A percentile compares a stretch with the other conserved stretches of the same genome.
These are phyloP conservation scores for Malania oleifera DNA, from an alignment of 164 flowering plant genomes.

Conservation along the genomic window DNA sequence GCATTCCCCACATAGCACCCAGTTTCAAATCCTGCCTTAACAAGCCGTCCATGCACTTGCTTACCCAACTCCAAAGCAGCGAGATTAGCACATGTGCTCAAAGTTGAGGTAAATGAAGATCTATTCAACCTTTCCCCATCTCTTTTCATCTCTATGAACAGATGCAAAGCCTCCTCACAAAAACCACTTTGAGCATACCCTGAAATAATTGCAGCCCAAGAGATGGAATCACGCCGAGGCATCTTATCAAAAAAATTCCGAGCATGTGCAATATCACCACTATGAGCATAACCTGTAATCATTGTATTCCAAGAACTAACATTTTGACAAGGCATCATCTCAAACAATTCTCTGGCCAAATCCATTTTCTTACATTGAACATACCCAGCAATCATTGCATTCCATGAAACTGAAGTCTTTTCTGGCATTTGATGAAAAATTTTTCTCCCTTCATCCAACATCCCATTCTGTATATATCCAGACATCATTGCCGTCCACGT, in stretches of 20 bases:
- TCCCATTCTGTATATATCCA: constrained; percentile 76
- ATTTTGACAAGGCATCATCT: constrained; percentile 66
- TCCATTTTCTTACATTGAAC: constrained; percentile 56
- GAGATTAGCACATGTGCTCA: constrained; percentile 77
- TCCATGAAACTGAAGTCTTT: constrained; percentile 77
- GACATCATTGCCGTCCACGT: constrained; percentile 94
- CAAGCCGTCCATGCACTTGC: constrained; percentile 68
- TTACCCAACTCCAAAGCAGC: constrained; percentile 78
- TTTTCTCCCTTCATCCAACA: constrained; percentile 59
- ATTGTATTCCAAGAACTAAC: constrained; percentile 90
- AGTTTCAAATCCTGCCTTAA: constrained; percentile 70
- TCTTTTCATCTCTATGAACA: constrained; percentile 66
- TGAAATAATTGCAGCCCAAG: constrained; percentile 94
- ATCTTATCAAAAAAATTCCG: constrained; percentile 61
- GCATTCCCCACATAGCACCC: constrained; percentile 87
- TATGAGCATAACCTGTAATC: constrained; percentile 86
- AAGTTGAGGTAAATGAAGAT: constrained; percentile 58
- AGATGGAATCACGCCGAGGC: constrained; percentile 75
- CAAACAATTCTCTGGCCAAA: constrained; percentile 69
- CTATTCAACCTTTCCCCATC: constrained; percentile 58
- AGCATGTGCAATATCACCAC: constrained; percentile 55
- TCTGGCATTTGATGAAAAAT: constrained; percentile 79
- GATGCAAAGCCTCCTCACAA: constrained; percentile 60
- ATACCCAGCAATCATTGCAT: constrained; percentile 88
- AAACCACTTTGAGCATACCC: constrained; percentile 72